phyloP scores from a whole-genome alignment of 352 stramenopile species.

The Pythium catenulatum region DNA sequence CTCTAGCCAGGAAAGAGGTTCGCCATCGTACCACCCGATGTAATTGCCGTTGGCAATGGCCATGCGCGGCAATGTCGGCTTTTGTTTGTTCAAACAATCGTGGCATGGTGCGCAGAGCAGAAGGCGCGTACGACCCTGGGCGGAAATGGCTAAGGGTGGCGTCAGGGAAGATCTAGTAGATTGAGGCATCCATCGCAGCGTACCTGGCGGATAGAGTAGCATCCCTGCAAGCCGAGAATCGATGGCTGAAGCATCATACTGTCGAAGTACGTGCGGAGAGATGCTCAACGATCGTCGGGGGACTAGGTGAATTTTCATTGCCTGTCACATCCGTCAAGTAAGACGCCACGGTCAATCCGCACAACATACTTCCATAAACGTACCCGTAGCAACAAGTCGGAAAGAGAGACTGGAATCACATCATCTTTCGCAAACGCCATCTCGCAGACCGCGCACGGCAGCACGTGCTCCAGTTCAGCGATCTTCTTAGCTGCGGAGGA shows the following conservation, averaged over 20 bases:
- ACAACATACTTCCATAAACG: neutral
- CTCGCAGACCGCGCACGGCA: neutral
- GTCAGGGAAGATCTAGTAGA: too few relatives aligned
- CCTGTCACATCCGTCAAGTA: too few relatives aligned
- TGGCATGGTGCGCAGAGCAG: too few relatives aligned
- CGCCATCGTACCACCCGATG: neutral
- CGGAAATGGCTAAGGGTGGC: too few relatives aligned
- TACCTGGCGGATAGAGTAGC: neutral
- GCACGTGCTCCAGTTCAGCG: neutral
- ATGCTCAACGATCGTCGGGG: neutral
- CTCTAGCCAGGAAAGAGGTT: neutral
- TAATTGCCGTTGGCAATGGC: slow-evolving; percentile 3
- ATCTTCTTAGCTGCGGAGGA: neutral
- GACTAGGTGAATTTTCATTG: neutral
- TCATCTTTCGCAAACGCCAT: neutral
- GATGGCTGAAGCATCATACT: neutral
- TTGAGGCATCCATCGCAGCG: too few relatives aligned
- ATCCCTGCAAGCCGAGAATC: neutral
- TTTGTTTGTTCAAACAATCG: too few relatives aligned
- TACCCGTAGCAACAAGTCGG: neutral
- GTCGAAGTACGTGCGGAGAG: neutral
- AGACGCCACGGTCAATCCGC: neutral
- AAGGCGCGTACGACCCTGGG: too few relatives aligned
- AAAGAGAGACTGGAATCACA: neutral
- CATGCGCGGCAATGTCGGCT: too few relatives aligned